These are phyloP conservation scores for Mycena pura DNA, from an alignment of 768 basidiomycete species.

Conservation along the genomic window DNA sequence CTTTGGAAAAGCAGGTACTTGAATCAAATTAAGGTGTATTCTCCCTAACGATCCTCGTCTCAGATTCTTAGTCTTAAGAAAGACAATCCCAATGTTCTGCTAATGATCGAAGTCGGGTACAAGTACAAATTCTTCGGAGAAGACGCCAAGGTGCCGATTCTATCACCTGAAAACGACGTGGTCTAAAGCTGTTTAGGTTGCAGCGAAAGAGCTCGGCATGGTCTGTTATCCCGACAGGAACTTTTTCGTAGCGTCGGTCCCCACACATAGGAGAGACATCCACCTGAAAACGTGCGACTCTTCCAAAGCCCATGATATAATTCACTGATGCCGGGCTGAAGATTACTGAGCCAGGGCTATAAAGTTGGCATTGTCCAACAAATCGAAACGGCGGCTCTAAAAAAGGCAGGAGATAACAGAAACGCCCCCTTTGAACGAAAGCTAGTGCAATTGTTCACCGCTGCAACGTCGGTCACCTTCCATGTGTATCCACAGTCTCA, in stretches of 20 bases:
- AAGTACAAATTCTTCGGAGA: constrained; percentile 85
- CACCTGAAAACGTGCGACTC: constrained; percentile 76
- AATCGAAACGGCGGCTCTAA: constrained; percentile 87
- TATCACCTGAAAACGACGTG: not conserved
- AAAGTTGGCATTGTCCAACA: constrained; percentile 87
- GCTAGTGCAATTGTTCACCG: constrained; percentile 82
- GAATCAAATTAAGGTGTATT: not conserved
- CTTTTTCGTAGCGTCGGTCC: constrained; percentile 78
- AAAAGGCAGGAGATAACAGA: constrained; percentile 80
- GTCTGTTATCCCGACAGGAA: constrained; percentile 75
- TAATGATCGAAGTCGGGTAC: constrained; percentile 87
- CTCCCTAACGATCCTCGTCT: not conserved
- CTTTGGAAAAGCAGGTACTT: constrained; percentile 72
- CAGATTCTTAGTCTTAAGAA: constrained; percentile 67
- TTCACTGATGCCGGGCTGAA: constrained; percentile 32
- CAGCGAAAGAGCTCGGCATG: constrained; percentile 80
- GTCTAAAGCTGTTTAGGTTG: constrained; percentile 53
- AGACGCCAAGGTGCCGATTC: constrained; percentile 69
- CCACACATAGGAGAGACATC: constrained; percentile 67
- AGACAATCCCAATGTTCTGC: constrained; percentile 67
- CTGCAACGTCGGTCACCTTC: constrained; percentile 72
- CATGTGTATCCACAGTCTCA: constrained; percentile 12
- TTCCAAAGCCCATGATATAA: not conserved
- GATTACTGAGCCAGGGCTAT: constrained; percentile 78
- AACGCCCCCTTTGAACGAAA: constrained; percentile 76